Base-by-base conservation (phyloP, 176 grass and related monocot species). In the Oryza nivara region DNA sequence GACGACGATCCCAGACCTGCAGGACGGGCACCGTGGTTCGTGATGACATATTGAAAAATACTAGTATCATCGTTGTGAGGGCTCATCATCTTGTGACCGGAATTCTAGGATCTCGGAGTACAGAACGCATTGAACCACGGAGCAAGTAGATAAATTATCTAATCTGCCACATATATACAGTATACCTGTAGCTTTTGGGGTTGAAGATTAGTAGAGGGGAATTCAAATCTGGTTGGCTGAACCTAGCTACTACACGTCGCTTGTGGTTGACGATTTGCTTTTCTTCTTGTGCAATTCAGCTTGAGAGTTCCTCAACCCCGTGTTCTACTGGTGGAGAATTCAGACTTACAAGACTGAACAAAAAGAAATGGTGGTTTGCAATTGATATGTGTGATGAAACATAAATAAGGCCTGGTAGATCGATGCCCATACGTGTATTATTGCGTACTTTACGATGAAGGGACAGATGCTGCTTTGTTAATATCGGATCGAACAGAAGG, bases 31-130 rank as follows among this genome's bases (percentile, higher is more conserved):
- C 20, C 32, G 80, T 43, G 6, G 60, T 11, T 48, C 12, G 67
- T 26, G 11, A 16, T 16, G 52, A 7, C 6, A 56, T 54, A 19
- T 56, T 56, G 16, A 19, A n/a, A 58, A 20, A 58, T 58, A 49
- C 26, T 4, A 13, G 13, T 49, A n/a, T 58, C 68, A 46, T 20
- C 25, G 11, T 23, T 47, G 60, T 28, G 12, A 14, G 22, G 5
- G 26, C 45, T 75, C 52, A 10, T 34, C 54, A 9, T 35, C 67
- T 36, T 45, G 56, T 83, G 45, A 54, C 79, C 84, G 68, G 19
- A 60, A 78, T 72, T 79, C 60, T 49, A 61, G 88, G 83, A 90
- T 86, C 88, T 78, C 13, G 38, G 36, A 43, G 26, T 23, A 47
- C 20, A 80, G 4, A 16, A 25, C 8, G 3, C 26, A 56, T 83